Evolutionary conservation across 805 yeast genomes (phyloP).

Genomic region (Sungouiozyma ichnusensis): DNA sequence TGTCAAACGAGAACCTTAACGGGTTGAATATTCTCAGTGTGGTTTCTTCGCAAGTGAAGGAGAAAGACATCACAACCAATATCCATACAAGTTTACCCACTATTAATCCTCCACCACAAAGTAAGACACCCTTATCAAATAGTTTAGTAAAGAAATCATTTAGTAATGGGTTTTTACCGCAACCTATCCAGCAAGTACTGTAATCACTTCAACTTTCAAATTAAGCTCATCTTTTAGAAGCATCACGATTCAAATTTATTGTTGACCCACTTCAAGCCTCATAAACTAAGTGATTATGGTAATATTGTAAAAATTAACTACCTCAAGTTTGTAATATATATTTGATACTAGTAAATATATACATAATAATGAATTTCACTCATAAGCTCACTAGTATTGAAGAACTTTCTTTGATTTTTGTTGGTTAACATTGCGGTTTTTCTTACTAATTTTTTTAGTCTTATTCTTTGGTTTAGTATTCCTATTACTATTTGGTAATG

Average conservation of each 20-base stretch:
- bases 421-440: constrained; percentile 3
- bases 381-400: not conserved
- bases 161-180: constrained; percentile 22
- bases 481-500: constrained; percentile 3
- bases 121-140: constrained; percentile 4
- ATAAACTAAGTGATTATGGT: too few relatives aligned
- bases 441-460: constrained; percentile 4
- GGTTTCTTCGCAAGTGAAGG: constrained; percentile 19
- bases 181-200: constrained; percentile 23
- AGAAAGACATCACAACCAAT: not conserved
- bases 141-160: constrained; percentile 12
- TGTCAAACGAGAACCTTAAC: constrained; percentile 17
- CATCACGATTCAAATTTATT: too few relatives aligned
- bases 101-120: not conserved
- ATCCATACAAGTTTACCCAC: not conserved
- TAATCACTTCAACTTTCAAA: constrained; percentile 10
- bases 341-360: constrained; percentile 2
- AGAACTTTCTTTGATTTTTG: not conserved
- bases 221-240: too few relatives aligned
- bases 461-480: constrained; percentile 3
- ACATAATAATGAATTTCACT: not conserved
- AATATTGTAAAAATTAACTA: too few relatives aligned
- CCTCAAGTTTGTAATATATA: too few relatives aligned
- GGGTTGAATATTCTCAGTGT: constrained; percentile 24
- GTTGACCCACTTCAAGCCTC: too few relatives aligned